phyloP scores from a whole-genome alignment of 208 protist species.

The Trypanosoma congolense region DNA sequence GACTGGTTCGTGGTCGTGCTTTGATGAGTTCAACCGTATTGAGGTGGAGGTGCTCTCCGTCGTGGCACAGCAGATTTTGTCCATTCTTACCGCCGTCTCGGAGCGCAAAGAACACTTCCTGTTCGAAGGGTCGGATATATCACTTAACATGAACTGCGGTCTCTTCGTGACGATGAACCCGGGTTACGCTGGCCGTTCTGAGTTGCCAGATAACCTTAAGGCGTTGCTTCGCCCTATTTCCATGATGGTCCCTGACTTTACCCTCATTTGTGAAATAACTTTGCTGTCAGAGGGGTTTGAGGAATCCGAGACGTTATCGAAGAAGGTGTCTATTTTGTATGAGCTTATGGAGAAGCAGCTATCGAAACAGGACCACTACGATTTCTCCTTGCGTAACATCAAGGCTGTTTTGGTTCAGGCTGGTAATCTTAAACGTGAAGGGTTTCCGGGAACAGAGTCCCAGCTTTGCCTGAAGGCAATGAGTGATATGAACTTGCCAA shows the following conservation, averaged over 20 bases:
- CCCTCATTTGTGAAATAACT: constrained; percentile 97
- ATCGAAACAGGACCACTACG: constrained; percentile 98
- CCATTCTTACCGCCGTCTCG: constrained; percentile 88
- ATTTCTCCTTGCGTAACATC: constrained; percentile 97
- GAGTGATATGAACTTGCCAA: constrained; percentile 97
- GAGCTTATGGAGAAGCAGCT: constrained; percentile 96
- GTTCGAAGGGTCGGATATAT: constrained; percentile 94
- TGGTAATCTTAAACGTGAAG: constrained; percentile 91
- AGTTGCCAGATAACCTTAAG: constrained; percentile 99
- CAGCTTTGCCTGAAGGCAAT: constrained; percentile 94
- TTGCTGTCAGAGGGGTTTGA: constrained; percentile 96
- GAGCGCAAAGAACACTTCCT: constrained; percentile 80
- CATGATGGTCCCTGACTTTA: constrained; percentile 98
- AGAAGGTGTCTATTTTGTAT: constrained; percentile 97
- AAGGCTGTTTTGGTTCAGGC: constrained; percentile 96
- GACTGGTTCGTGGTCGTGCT: constrained; percentile 97
- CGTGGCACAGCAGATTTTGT: constrained; percentile 96
- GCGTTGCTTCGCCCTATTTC: constrained; percentile 96
- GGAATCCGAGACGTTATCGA: constrained; percentile 90
- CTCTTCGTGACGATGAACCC: constrained; percentile 99
- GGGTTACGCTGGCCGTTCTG: constrained; percentile 96
- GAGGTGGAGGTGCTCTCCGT: constrained; percentile 98
- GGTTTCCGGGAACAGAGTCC: constrained; percentile 90
- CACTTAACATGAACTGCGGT: constrained; percentile 94
- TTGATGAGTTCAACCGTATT: constrained; percentile 99